Percentiles rank a stretch among this genome's conserved stretches.
These are phyloP conservation scores for Cercospora berteroae DNA, from an alignment of 2,329 filamentous ascomycete genomes.

Conservation along the genomic window DNA sequence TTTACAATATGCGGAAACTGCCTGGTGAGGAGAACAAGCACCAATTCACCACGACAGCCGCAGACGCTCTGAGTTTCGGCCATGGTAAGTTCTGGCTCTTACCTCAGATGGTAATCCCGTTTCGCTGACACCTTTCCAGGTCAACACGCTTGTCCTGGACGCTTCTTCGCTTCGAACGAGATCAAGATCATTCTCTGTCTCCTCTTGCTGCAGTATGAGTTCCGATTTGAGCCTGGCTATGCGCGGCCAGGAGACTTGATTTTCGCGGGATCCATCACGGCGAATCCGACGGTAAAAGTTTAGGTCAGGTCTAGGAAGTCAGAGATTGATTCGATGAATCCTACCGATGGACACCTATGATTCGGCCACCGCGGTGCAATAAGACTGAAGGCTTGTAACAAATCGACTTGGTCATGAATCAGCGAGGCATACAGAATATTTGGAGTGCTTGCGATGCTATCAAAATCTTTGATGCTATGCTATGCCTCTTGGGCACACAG, in stretches of 20 bases:
- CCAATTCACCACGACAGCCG: neutral
- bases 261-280: neutral
- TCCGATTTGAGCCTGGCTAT: constrained; percentile 9
- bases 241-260: neutral
- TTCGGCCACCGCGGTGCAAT: neutral
- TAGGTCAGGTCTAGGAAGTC: neutral
- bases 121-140: neutral
- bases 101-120: neutral
- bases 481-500: too few species aligned
- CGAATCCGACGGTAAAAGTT: neutral
- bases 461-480: too few species aligned
- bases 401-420: too few species aligned
- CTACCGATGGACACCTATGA: neutral
- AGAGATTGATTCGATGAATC: neutral
- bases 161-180: constrained; percentile 35
- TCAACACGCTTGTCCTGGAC: neutral
- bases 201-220: constrained; percentile 38
- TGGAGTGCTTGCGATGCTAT: too few species aligned
- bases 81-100: neutral
- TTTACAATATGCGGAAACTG: neutral
- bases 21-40: neutral
- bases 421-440: too few species aligned
- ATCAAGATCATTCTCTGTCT: constrained; percentile 37
- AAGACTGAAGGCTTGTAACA: neutral
- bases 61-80: neutral